Percentiles rank a stretch among this genome's conserved stretches.
Evolutionary conservation across 768 basidiomycete species (phyloP).

Genomic region (Gloeopeniophorella convolvens): DNA sequence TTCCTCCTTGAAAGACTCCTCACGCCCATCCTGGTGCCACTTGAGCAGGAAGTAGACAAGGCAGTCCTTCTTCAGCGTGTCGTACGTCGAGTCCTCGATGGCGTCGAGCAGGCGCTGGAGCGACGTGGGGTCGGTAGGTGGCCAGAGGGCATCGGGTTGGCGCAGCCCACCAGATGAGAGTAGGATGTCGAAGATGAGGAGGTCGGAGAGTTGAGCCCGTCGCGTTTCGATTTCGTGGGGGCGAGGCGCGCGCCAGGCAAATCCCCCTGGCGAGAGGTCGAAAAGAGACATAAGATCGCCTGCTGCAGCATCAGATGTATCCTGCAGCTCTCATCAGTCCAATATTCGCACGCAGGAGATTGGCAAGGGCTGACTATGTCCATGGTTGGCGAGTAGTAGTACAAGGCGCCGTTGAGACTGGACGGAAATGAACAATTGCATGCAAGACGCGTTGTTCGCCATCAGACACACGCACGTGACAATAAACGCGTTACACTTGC

Average conservation of each 20-base stretch:
- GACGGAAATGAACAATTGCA: too few species aligned
- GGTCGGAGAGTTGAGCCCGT: conserved; percentile 52
- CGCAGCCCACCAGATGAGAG: conserved; percentile 57
- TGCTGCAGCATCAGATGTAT: not conserved
- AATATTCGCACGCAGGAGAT: not conserved
- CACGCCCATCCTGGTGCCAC: conserved; percentile 65
- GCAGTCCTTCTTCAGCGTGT: conserved; percentile 73
- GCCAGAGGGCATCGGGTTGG: conserved; percentile 57
- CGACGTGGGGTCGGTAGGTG: conserved; percentile 49
- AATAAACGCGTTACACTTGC: too few species aligned
- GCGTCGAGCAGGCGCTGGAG: conserved; percentile 55
- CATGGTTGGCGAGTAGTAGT: too few species aligned
- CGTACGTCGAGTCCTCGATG: conserved; percentile 58
- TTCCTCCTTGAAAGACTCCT: conserved; percentile 42
- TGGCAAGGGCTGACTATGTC: conserved; percentile 6
- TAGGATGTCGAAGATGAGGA: conserved; percentile 69
- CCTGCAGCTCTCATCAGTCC: conserved; percentile 7
- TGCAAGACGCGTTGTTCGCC: too few species aligned
- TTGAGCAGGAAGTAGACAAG: conserved; percentile 76
- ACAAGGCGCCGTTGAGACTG: too few species aligned
- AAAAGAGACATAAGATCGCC: conserved; percentile 33
- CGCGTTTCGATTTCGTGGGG: conserved; percentile 56
- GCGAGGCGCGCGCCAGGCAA: conserved; percentile 53
- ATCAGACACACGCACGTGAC: too few species aligned
- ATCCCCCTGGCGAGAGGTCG: conserved; percentile 42